Conservation (phyloP, 495 filamentous ascomycete species). For the Aspergillus hancockii region DNA sequence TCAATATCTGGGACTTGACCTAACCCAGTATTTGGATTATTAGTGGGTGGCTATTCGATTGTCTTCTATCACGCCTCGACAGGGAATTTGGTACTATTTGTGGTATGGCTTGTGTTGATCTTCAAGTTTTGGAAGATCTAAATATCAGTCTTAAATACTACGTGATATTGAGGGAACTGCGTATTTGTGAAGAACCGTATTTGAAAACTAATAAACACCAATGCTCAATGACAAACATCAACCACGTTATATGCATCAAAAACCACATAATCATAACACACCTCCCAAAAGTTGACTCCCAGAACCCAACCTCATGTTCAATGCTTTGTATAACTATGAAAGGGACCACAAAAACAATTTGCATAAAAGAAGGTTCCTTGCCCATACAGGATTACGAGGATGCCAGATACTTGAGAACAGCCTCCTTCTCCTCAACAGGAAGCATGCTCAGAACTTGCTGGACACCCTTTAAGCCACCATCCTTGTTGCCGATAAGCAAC, state of each 20-base stretch:
- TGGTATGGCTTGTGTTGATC: too few species aligned
- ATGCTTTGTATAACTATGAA: background rate
- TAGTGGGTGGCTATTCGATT: too few species aligned
- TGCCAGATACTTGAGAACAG: constrained; percentile 71
- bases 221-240: constrained; percentile 8
- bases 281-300: constrained; percentile 4
- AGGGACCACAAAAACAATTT: constrained; percentile 18
- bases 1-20: too few species aligned
- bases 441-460: constrained; percentile 82
- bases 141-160: background rate
- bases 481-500: constrained; percentile 71
- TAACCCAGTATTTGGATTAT: too few species aligned
- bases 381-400: constrained; percentile 31
- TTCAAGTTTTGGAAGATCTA: background rate
- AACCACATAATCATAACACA: constrained; percentile 7
- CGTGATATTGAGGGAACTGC: background rate
- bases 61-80: too few species aligned
- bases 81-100: too few species aligned
- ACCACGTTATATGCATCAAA: constrained; percentile 13
- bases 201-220: background rate
- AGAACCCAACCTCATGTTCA: background rate
- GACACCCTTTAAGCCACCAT: constrained; percentile 83
- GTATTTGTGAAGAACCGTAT: constrained; percentile 1
- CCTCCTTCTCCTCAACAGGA: constrained; percentile 84
- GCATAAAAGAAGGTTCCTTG: constrained; percentile 16